These are phyloP conservation scores for Tympanopsis confertula DNA, from an alignment of 2,329 filamentous ascomycete species.

Conservation along the genomic window DNA sequence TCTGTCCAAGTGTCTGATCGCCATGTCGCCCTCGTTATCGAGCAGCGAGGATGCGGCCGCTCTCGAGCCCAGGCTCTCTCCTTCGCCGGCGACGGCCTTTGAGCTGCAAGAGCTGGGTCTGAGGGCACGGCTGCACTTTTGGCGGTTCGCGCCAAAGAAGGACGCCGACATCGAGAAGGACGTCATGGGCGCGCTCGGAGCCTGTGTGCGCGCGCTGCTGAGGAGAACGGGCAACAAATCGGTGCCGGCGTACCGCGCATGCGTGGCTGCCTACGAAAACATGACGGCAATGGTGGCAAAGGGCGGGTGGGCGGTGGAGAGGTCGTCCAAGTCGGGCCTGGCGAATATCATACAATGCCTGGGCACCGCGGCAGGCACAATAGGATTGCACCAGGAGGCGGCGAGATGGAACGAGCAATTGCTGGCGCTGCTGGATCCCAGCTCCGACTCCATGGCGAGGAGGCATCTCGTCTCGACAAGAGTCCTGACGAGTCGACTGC, in stretches of 20 bases:
- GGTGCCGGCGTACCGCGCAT: conserved; percentile 24
- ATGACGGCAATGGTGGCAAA: too few species aligned
- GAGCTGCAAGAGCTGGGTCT: conserved; percentile 55
- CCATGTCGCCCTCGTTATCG: conserved; percentile 57
- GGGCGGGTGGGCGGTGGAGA: too few species aligned
- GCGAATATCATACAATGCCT: conserved; percentile 26
- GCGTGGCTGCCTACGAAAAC: conserved; percentile 18
- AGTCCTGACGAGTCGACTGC: conserved; percentile 40
- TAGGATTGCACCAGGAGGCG: conserved; percentile 34
- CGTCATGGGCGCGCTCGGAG: conserved; percentile 50
- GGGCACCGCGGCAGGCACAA: conserved; percentile 32
- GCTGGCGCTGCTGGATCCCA: conserved; percentile 7
- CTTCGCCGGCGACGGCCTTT: conserved; percentile 44
- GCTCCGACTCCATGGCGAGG: conserved; percentile 12
- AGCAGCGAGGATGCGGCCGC: conserved; percentile 46
- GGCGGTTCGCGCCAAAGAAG: conserved; percentile 48
- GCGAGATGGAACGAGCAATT: conserved; percentile 40
- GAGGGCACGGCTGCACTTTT: conserved; percentile 49
- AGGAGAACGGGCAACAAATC: conserved; percentile 31
- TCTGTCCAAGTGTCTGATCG: conserved; percentile 52
- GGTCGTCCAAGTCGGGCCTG: conserved; percentile 4
- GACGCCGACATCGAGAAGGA: conserved; percentile 53
- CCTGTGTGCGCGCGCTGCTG: conserved; percentile 48
- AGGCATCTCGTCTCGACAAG: conserved; percentile 40
- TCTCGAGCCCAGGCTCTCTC: conserved; percentile 37